phyloP scores from a whole-genome alignment of 1,139 yeast species.

The Yamadazyma friedrichii region DNA sequence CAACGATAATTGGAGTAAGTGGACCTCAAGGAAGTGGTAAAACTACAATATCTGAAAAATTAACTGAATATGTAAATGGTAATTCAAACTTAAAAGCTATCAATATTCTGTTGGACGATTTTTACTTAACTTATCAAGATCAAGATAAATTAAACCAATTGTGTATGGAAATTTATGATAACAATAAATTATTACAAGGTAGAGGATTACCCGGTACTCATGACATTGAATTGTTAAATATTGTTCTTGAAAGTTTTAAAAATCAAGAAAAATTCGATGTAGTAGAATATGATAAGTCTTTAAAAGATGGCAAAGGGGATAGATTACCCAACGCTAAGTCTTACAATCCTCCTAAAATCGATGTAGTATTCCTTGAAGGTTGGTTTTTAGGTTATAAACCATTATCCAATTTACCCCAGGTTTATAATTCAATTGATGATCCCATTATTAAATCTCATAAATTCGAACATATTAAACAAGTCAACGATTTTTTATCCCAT shows the following conservation, averaged over 20 bases:
- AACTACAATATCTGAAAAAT: conserved; percentile 57
- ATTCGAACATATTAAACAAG: conserved; percentile 27
- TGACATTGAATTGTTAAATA: conserved; percentile 43
- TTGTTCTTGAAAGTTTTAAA: conserved; percentile 11
- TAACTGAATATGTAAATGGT: conserved; percentile 34
- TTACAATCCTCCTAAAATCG: conserved; percentile 26
- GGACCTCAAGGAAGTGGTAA: conserved; percentile 97
- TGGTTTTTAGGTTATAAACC: conserved; percentile 87
- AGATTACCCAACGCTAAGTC: conserved; percentile 33
- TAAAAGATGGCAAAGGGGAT: conserved; percentile 77
- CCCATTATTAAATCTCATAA: conserved; percentile 23
- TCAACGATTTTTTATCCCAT: conserved; percentile 1
- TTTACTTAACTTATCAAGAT: conserved; percentile 65
- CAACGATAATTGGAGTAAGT: conserved; percentile 66
- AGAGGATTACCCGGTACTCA: conserved; percentile 96
- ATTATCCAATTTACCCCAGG: conserved; percentile 14
- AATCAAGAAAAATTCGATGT: conserved; percentile 30
- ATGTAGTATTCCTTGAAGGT: conserved; percentile 81
- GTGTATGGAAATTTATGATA: conserved; percentile 18
- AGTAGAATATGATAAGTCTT: conserved; percentile 81
- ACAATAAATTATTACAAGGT: conserved; percentile 64
- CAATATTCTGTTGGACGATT: conserved; percentile 80
- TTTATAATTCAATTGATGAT: conserved; percentile 9
- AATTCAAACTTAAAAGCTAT: conserved; percentile 41
- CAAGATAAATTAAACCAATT: conserved; percentile 47